Conservation (phyloP, 805 yeast genomes). For the Nakazawaea siamensis region DNA sequence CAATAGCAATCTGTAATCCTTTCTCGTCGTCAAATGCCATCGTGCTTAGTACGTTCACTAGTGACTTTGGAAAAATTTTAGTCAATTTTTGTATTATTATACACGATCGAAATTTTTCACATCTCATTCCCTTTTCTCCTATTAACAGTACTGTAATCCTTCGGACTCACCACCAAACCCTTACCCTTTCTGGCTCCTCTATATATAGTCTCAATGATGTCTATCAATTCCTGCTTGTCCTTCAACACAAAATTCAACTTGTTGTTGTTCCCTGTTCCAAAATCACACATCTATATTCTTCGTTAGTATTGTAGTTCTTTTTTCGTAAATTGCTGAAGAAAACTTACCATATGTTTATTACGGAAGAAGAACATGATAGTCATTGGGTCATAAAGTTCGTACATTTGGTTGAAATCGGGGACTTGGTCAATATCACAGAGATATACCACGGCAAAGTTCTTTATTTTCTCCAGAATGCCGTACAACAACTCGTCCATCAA, state of each 20-base stretch:
- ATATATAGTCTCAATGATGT: conserved; percentile 81
- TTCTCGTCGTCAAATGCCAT: conserved; percentile 54
- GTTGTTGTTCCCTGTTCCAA: conserved; percentile 96
- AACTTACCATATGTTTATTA: conserved; percentile 70
- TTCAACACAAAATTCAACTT: conserved; percentile 75
- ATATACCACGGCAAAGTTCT: conserved; percentile 82
- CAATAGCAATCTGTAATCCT: conserved; percentile 64
- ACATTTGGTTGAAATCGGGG: conserved; percentile 85
- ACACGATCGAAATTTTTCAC: background rate
- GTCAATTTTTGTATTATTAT: too few species aligned
- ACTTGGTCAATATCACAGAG: conserved; percentile 85
- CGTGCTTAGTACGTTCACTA: background rate
- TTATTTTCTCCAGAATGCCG: conserved; percentile 72
- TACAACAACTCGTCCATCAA: conserved; percentile 82
- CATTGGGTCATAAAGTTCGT: conserved; percentile 83
- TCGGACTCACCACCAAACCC: conserved; percentile 84
- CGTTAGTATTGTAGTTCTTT: conserved; percentile 1
- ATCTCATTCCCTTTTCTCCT: conserved; percentile 8
- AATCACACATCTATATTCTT: conserved; percentile 65
- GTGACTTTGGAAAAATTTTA: background rate
- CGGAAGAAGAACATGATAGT: conserved; percentile 90
- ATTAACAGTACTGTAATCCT: conserved; percentile 42
- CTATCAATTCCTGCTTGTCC: conserved; percentile 84
- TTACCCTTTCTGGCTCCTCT: conserved; percentile 90
- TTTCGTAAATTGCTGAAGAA: background rate